These are phyloP conservation scores for Naematelia aurantialba DNA, from an alignment of 768 basidiomycete species.

Conservation along the genomic window DNA sequence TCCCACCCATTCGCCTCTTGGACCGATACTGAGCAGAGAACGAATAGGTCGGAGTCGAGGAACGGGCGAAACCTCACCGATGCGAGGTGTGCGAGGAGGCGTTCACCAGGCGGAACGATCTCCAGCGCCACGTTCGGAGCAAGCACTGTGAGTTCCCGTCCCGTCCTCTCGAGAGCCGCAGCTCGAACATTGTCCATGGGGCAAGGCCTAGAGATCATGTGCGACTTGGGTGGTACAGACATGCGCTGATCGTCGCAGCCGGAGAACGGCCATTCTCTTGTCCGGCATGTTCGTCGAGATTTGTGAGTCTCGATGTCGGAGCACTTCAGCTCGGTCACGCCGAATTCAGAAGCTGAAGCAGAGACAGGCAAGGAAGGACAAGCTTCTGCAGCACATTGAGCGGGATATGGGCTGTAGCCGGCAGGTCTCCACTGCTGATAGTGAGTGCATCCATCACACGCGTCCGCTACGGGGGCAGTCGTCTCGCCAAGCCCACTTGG, in stretches of 20 bases:
- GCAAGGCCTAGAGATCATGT: too few species aligned
- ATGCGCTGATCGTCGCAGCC: background rate
- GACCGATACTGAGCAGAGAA: too few species aligned
- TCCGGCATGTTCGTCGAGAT: background rate
- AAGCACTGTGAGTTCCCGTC: slow-evolving; percentile 9
- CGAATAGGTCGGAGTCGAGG: background rate
- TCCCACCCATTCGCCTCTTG: too few species aligned
- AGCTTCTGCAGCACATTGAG: slow-evolving; percentile 6
- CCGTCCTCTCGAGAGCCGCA: background rate
- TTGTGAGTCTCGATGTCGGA: slow-evolving; percentile 4
- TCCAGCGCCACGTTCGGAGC: slow-evolving; percentile 1
- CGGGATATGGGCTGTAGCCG: background rate
- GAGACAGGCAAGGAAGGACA: slow-evolving; percentile 3
- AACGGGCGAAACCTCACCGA: background rate
- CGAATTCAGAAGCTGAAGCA: background rate
- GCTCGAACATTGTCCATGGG: background rate
- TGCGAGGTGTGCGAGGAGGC: background rate
- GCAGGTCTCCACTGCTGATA: background rate
- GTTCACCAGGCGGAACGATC: slow-evolving; percentile 6
- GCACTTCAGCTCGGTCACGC: background rate
- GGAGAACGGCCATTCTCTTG: background rate
- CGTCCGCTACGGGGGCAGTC: too few species aligned
- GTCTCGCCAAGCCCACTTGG: too few species aligned
- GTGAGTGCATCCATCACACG: too few species aligned
- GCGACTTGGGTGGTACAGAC: background rate